These are phyloP conservation scores for Sesbania bispinosa DNA, from an alignment of 306 rosid species.

Conservation along the genomic window DNA sequence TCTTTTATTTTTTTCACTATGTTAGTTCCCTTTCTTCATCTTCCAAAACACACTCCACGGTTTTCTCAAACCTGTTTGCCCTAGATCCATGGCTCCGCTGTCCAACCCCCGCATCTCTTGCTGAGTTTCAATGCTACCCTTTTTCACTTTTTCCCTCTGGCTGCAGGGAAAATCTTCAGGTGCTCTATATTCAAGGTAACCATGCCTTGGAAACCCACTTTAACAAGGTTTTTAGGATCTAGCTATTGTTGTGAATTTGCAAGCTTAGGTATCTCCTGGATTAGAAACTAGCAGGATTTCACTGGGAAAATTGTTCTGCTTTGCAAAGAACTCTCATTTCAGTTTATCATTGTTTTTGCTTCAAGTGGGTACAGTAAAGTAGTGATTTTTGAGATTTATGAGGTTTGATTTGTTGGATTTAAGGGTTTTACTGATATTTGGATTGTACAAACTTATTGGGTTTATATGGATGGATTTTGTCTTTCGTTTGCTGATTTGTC, in stretches of 20 bases:
- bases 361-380: constrained; percentile 30
- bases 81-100: constrained; percentile 68
- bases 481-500: constrained; percentile 30
- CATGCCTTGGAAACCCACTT: constrained; percentile 28
- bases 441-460: neutral
- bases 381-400: constrained; percentile 35
- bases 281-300: constrained; percentile 19
- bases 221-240: constrained; percentile 26
- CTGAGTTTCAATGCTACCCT: constrained; percentile 36
- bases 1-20: constrained; percentile 13
- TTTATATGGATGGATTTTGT: constrained; percentile 28
- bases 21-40: constrained; percentile 29
- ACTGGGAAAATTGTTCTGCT: constrained; percentile 17
- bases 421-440: constrained; percentile 2
- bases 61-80: constrained; percentile 47
- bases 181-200: constrained; percentile 21
- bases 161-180: constrained; percentile 8
- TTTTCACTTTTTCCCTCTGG: constrained; percentile 7
- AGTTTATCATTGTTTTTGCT: constrained; percentile 23
- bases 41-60: constrained; percentile 36
- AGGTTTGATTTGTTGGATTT: constrained; percentile 35
- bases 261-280: neutral
- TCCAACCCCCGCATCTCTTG: constrained; percentile 33
- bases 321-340: constrained; percentile 31
- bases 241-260: constrained; percentile 24